Base-by-base conservation (phyloP, 1,284 basidiomycete species). In the Macrocystidia cucumis region DNA sequence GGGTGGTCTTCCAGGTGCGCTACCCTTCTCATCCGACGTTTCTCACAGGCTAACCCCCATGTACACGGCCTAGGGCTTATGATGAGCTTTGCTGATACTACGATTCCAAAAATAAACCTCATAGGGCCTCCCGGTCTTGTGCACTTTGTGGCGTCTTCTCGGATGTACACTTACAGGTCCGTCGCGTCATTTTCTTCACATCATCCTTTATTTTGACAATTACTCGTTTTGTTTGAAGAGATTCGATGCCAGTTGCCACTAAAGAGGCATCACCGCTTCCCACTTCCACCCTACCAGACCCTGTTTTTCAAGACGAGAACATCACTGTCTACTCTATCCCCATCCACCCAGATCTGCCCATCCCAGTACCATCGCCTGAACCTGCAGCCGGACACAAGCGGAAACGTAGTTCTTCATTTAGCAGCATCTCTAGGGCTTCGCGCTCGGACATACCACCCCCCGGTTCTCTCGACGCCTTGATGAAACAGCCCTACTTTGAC, bases 81-180 rank as follows among this genome's bases (percentile, higher is more conserved):
- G 28, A 91, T 95, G 90, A 78, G 78, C 1, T 65, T 86, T 41
- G 85, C 87, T 4, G 91, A 93, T 56, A 70, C 73, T 1, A 70
- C 72, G 1, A 70, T 78, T 24, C 57, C 61, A 17, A 61, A 67
- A 26, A 39, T 93, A 22, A 60, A 73, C 18, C 51, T 93, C 13
- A 62, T 76, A 21, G 91, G 90, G 4, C 90, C 90, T 1, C 68
- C 68, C 5, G 87, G 86, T 16, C 56, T 85, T 13, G 55, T 68
- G 13, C 86, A 91, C 50, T 70, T 69, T 35, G 51, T 93, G 24
- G 84, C 86, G 9, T 74, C 84, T 1, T 78, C 78, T 71, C 69
- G 84, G 5, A 55, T 61, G 21, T 84, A 74, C 47, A 65, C 69
- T 1, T 76, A 62, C 43, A 69, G 84, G 84, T 83, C 44, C 45